Evolutionary conservation across 345 rosid species (phyloP).

Genomic region (Linum tenue): DNA sequence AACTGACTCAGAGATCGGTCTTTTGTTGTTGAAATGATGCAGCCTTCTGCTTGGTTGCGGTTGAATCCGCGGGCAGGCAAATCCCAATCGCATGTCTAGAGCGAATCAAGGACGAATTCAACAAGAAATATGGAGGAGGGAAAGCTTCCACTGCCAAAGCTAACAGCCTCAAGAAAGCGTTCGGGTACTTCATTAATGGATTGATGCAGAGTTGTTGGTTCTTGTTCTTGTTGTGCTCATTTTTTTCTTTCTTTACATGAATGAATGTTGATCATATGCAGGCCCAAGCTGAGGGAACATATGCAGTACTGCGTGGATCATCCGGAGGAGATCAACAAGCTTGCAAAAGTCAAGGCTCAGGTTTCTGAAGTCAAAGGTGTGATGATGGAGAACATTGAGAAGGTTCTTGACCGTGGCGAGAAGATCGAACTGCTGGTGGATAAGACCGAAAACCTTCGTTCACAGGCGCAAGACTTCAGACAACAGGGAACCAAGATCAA

Average conservation of each 20-base stretch:
- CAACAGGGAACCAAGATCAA: constrained; percentile 80
- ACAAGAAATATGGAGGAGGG: constrained; percentile 78
- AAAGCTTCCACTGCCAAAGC: constrained; percentile 77
- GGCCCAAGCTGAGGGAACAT: constrained; percentile 85
- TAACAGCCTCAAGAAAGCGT: constrained; percentile 67
- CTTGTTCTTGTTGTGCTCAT: neutral
- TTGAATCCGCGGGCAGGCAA: constrained; percentile 81
- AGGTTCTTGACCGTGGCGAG: constrained; percentile 99
- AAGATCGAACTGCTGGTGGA: constrained; percentile 97
- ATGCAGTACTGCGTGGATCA: constrained; percentile 94
- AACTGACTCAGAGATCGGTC: neutral
- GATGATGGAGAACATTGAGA: constrained; percentile 98
- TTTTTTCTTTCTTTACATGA: neutral
- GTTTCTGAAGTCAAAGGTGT: constrained; percentile 98
- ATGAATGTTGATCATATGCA: constrained; percentile 9
- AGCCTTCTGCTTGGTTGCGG: constrained; percentile 95
- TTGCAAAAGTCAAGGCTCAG: constrained; percentile 97
- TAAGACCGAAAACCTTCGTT: constrained; percentile 94
- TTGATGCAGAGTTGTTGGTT: neutral
- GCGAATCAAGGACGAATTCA: constrained; percentile 85
- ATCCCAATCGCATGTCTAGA: constrained; percentile 86
- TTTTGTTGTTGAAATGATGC: constrained; percentile 14
- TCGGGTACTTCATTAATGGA: constrained; percentile 17
- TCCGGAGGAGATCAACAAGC: constrained; percentile 95
- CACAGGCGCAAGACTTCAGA: constrained; percentile 97